phyloP scores from a whole-genome alignment of 495 filamentous ascomycete genomes.

The Hypoxylon cercidicola region DNA sequence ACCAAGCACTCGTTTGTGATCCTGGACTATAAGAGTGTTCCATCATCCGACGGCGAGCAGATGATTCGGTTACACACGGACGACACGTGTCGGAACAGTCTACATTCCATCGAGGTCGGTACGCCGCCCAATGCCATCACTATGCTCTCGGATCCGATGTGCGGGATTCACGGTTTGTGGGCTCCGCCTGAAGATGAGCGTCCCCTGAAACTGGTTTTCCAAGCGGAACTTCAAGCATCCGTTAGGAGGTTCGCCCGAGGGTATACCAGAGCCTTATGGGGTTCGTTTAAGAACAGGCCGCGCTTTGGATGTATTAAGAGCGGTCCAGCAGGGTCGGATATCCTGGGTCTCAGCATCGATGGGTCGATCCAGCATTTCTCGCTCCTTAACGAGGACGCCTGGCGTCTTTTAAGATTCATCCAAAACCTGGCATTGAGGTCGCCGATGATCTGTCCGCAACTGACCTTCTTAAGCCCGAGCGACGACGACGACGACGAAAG shows the following conservation, averaged over 20 bases:
- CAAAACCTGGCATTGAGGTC: constrained; percentile 63
- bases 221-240: constrained; percentile 60
- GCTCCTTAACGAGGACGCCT: constrained; percentile 63
- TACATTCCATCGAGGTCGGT: constrained; percentile 53
- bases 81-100: constrained; percentile 46
- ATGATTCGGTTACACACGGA: constrained; percentile 51
- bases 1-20: constrained; percentile 56
- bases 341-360: constrained; percentile 72
- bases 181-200: constrained; percentile 51
- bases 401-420: constrained; percentile 70
- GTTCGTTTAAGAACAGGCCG: constrained; percentile 32
- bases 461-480: constrained; percentile 33
- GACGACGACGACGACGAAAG: constrained; percentile 14
- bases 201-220: constrained; percentile 59
- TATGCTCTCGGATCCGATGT: constrained; percentile 58
- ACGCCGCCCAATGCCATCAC: constrained; percentile 45
- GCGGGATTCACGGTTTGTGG: constrained; percentile 64
- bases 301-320: constrained; percentile 45
- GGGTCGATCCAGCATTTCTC: constrained; percentile 72
- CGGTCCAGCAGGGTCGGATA: constrained; percentile 50
- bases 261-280: constrained; percentile 57
- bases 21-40: constrained; percentile 49
- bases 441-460: constrained; percentile 32
- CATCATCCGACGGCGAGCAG: constrained; percentile 28
- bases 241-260: constrained; percentile 60